Evolutionary conservation across 2,329 filamentous ascomycete genomes (phyloP).

Genomic region (Ophiognomonia clavigignenti-juglandacearum): DNA sequence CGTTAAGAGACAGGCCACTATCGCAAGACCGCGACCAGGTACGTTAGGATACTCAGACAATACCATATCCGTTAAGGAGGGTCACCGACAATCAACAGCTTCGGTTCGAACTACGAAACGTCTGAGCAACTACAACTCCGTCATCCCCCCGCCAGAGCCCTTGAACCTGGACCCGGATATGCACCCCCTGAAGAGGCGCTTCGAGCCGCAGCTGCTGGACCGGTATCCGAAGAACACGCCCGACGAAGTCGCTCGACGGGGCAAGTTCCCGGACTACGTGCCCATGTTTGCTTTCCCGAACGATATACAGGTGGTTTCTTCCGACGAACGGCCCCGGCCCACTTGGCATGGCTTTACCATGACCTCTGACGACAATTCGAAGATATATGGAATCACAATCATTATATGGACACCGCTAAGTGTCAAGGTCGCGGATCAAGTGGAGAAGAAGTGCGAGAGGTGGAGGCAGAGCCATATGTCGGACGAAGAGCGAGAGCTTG

Average conservation of each 20-base stretch:
- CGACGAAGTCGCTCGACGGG: constrained; percentile 75
- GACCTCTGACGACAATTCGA: constrained; percentile 89
- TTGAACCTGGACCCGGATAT: constrained; percentile 85
- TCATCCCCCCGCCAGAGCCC: constrained; percentile 89
- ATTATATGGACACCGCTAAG: constrained; percentile 91
- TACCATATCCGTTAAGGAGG: constrained; percentile 17
- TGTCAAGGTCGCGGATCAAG: constrained; percentile 72
- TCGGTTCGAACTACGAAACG: constrained; percentile 76
- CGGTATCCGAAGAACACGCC: constrained; percentile 81
- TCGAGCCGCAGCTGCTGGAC: constrained; percentile 94
- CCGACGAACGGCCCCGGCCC: constrained; percentile 87
- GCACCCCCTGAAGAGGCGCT: constrained; percentile 90
- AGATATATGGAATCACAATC: constrained; percentile 85
- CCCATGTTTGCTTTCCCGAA: constrained; percentile 99
- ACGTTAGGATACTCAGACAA: constrained; percentile 33
- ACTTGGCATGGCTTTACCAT: constrained; percentile 99
- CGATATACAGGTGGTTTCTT: constrained; percentile 93
- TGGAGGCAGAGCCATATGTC: constrained; percentile 87
- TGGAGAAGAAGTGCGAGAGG: constrained; percentile 77
- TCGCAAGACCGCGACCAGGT: constrained; percentile 72
- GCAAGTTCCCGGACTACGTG: constrained; percentile 91
- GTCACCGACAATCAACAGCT: constrained; percentile 35
- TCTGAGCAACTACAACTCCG: constrained; percentile 95
- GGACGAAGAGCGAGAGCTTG: constrained; percentile 83
- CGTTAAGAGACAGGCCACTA: constrained; percentile 77